Percentiles rank a stretch among this genome's conserved stretches.
These are phyloP conservation scores for Exophiala xenobiotica DNA, from an alignment of 2,329 filamentous ascomycete species.

Conservation along the genomic window DNA sequence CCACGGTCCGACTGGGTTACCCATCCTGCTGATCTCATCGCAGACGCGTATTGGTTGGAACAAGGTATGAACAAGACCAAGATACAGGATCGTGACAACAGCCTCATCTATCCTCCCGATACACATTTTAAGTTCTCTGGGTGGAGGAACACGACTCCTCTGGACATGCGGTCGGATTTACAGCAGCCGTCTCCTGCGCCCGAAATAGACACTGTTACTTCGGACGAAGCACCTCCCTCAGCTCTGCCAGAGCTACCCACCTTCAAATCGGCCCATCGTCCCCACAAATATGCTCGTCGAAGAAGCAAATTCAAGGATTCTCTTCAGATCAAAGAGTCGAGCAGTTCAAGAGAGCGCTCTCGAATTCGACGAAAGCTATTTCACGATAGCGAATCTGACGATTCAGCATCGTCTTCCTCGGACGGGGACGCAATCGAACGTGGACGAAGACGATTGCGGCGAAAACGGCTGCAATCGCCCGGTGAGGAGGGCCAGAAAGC, in stretches of 20 bases:
- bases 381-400: slow-evolving; percentile 20
- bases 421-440: slow-evolving; percentile 15
- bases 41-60: slow-evolving; percentile 89
- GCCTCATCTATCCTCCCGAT: slow-evolving; percentile 59
- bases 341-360: slow-evolving; percentile 19
- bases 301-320: slow-evolving; percentile 24
- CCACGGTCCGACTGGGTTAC: slow-evolving; percentile 83
- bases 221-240: slow-evolving; percentile 26
- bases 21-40: slow-evolving; percentile 79
- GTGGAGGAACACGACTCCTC: slow-evolving; percentile 28
- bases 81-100: slow-evolving; percentile 76
- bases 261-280: slow-evolving; percentile 28
- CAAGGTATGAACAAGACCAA: slow-evolving; percentile 74
- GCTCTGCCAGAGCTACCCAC: slow-evolving; percentile 25
- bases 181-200: slow-evolving; percentile 22
- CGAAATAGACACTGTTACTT: slow-evolving; percentile 1
- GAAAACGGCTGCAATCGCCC: slow-evolving; percentile 15
- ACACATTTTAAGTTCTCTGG: slow-evolving; percentile 32
- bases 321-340: slow-evolving; percentile 18
- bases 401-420: slow-evolving; percentile 23
- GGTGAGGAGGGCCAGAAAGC: slow-evolving; percentile 1
- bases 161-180: slow-evolving; percentile 19
- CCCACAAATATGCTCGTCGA: slow-evolving; percentile 11
- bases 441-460: slow-evolving; percentile 22
- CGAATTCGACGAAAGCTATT: slow-evolving; percentile 19